Evolutionary conservation across 805 yeast species (phyloP), one percentile per base, ranked within the genome.

Genomic region (Kodamaea neixiangensis): DNA sequence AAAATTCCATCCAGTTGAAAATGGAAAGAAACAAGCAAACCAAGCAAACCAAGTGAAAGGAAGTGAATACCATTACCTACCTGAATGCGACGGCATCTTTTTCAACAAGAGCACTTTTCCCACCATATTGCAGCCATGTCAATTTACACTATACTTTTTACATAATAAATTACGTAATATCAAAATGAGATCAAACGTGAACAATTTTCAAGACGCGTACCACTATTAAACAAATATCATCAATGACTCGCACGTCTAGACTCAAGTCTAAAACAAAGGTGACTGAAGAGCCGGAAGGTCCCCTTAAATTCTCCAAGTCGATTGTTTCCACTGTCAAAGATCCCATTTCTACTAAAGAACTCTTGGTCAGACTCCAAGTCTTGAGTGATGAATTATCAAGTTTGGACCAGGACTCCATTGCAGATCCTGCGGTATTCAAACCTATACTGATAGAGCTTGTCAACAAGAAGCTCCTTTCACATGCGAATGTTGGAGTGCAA

Each of bases 401-500:
- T 2, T 60, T 85, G 10, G 86, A 85, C 47, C 92, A 86, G 58
- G 89, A 83, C 29, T 66, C 68, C 17, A 76, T 78, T 19, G 34
- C 6, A 7, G 82, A 86, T 44, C 55, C 80, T 1, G 56, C 58
- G 9, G 69, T 82, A 0, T 59, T 84, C 46, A 49, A 52, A 17
- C 37, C 45, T 34, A 70, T 85, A 13, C 79, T 81, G 48, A 67
- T 65, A 20, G 84, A 81, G 42, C 69, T 90, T 34, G 71, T 80
- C 13, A 80, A 80, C 58, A 78, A 76, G 51, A 88, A 86, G 57
- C 68, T 89, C 11, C 53, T 87, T 2, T 72, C 69, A 33, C 86
- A 85, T 60, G 75, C 80, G 45, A 89, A 89, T 60, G 52, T 64
- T 2, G 94, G 93, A 4, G 82, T 91, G 6, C 86, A 83, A 56